Conservation (phyloP, 2,329 filamentous ascomycete species). For the Ophiosphaerella korrae region DNA sequence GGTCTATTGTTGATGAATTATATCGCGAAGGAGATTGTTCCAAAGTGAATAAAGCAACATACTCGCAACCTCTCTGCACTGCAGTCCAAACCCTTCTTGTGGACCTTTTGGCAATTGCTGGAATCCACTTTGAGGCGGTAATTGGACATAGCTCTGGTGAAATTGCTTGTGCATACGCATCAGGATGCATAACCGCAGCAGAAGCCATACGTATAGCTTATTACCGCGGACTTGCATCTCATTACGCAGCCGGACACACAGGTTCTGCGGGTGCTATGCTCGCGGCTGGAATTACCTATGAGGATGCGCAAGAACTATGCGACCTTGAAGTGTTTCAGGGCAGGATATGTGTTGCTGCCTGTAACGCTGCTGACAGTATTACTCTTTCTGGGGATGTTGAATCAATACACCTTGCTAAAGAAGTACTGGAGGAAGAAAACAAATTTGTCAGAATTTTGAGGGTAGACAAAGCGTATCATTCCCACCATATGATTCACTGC, state of each 20-base stretch:
- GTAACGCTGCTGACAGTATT: constrained; percentile 38
- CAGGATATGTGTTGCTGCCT: neutral
- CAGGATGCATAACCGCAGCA: neutral
- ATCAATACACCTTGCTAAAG: constrained; percentile 38
- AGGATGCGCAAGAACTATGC: neutral
- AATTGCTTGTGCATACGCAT: neutral
- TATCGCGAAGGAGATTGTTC: constrained; percentile 1
- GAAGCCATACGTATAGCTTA: neutral
- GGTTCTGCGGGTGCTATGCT: constrained; percentile 7
- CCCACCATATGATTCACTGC: constrained; percentile 4
- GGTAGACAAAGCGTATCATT: constrained; percentile 54
- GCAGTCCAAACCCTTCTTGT: constrained; percentile 31
- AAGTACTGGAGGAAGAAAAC: constrained; percentile 41
- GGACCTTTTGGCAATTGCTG: constrained; percentile 20
- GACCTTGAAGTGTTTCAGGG: neutral
- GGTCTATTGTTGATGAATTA: constrained; percentile 20
- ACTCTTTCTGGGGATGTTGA: constrained; percentile 51
- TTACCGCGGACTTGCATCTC: constrained; percentile 11
- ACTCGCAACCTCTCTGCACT: constrained; percentile 31
- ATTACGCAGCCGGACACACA: neutral
- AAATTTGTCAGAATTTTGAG: constrained; percentile 48
- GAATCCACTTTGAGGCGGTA: constrained; percentile 5
- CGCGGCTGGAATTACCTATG: constrained; percentile 3
- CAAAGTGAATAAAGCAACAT: constrained; percentile 7
- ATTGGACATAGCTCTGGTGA: constrained; percentile 23